phyloP scores from a whole-genome alignment of 305 asterid species.

The Fraxinus greggii region DNA sequence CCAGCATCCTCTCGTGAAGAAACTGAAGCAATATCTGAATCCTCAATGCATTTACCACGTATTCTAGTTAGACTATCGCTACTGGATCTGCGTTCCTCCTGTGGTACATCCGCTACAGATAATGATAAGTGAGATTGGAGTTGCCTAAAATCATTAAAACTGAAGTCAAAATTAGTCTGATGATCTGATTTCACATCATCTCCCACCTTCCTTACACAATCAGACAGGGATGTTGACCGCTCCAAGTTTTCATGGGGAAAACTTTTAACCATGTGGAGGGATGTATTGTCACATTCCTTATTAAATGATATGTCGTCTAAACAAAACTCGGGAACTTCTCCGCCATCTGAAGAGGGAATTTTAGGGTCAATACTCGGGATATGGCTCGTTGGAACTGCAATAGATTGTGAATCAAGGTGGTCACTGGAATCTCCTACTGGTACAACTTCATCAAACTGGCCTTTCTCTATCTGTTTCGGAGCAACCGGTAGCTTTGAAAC shows the following conservation, averaged over 20 bases:
- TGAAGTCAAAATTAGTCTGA: constrained; percentile 24
- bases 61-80: constrained; percentile 29
- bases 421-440: constrained; percentile 7
- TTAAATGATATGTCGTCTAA: constrained; percentile 10
- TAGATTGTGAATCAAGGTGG: constrained; percentile 11
- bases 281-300: constrained; percentile 10
- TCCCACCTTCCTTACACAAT: constrained; percentile 23
- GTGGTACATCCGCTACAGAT: constrained; percentile 18
- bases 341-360: constrained; percentile 2
- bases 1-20: constrained; percentile 49
- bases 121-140: constrained; percentile 24
- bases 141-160: constrained; percentile 21
- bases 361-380: constrained; percentile 2
- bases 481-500: not conserved
- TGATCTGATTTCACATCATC: constrained; percentile 31
- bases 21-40: constrained; percentile 35
- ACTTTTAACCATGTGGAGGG: constrained; percentile 3
- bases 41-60: constrained; percentile 35
- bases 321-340: constrained; percentile 18
- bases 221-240: constrained; percentile 24
- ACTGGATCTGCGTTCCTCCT: constrained; percentile 27
- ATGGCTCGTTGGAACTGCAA: constrained; percentile 14
- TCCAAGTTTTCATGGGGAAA: constrained; percentile 22
- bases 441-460: constrained; percentile 5
- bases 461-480: not conserved